These are phyloP conservation scores for Diplotaxis tenuifolia DNA, from an alignment of 345 rosid species.

Conservation along the genomic window DNA sequence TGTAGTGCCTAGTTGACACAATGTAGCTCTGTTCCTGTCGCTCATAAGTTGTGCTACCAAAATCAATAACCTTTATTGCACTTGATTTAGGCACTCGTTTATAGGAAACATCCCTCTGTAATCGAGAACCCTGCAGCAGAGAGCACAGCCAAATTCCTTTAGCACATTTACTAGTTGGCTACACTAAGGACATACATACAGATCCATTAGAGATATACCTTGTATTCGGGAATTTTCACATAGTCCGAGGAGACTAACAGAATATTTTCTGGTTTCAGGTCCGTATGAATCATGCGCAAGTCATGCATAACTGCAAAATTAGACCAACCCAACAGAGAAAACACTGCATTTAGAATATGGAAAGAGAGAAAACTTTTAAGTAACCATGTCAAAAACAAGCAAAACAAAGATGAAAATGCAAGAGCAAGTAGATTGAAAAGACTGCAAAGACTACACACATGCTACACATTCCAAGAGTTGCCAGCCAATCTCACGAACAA, in stretches of 20 bases:
- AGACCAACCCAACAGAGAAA: neutral
- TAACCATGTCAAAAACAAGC: slow-evolving; percentile 24
- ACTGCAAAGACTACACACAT: slow-evolving; percentile 91
- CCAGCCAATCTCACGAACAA: slow-evolving; percentile 97
- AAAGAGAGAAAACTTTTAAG: neutral
- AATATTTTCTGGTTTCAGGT: slow-evolving; percentile 85
- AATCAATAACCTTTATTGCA: slow-evolving; percentile 85
- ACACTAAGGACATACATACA: neutral
- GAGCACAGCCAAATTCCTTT: neutral
- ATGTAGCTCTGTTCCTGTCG: slow-evolving; percentile 76
- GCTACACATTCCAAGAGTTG: slow-evolving; percentile 99
- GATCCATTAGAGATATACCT: slow-evolving; percentile 41
- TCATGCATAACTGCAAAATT: slow-evolving; percentile 89
- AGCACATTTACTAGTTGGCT: neutral
- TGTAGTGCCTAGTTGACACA: slow-evolving; percentile 83
- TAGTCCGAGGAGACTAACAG: slow-evolving; percentile 74
- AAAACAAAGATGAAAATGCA: slow-evolving; percentile 29
- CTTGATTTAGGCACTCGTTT: slow-evolving; percentile 84
- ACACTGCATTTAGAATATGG: neutral
- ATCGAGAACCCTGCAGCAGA: slow-evolving; percentile 47
- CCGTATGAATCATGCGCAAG: slow-evolving; percentile 74
- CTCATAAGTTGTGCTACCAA: slow-evolving; percentile 85
- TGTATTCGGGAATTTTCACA: slow-evolving; percentile 74
- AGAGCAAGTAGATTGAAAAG: slow-evolving; percentile 30
- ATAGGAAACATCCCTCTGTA: slow-evolving; percentile 51